Base-by-base conservation (phyloP, 129 eudicot genomes). In the Kitagawia praeruptora region DNA sequence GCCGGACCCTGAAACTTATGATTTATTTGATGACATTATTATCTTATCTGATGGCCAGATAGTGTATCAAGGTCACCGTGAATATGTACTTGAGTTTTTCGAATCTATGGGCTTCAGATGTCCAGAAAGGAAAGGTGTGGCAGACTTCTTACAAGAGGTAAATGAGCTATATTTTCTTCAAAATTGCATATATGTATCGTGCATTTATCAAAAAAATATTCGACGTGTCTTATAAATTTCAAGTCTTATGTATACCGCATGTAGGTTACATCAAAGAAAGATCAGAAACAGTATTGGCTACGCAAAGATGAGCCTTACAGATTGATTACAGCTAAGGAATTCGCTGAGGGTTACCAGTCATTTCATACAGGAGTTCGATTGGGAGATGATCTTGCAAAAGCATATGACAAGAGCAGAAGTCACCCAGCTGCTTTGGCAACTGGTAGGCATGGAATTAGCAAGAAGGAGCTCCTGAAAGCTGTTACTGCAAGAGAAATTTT, bases 181-280 rank as follows among this genome's bases (percentile, higher is more conserved):
- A 25, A 0, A 53, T 27, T 39, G 39, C 48, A 45, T 45, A 45
- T 45, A 45, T 11, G 48, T 45, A 45, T 45, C 3, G 14, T 58
- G 40, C 23, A 21, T 6, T 0, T 11, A n/a, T 42, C 21, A 46
- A 9, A n/a, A 23, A 46, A 45, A 4, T 9, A 45, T 67, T 6
- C 49, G 12, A 67, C 3, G 11, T 40, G 4, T n/a, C 51, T 74
- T 46, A n/a, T 46, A 14, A 11, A 14, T 45, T 74, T 45, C 2
- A 74, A 28, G 58, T 6, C 11, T 5, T 42, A 0, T 15, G 2
- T 64, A 9, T 37, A 40, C 37, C 10, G 58, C 21, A 5, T 83
- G 77, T 47, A 91, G 96, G 96, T 90, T 84, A 90, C 96, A 28
- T 90, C 96, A 61, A 90, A 84, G 88, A 91, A 87, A 84, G 96